Percentiles rank a stretch among this genome's conserved stretches.
phyloP scores from a whole-genome alignment of 2,329 filamentous ascomycete genomes.

The Zymoseptoria pseudotritici region DNA sequence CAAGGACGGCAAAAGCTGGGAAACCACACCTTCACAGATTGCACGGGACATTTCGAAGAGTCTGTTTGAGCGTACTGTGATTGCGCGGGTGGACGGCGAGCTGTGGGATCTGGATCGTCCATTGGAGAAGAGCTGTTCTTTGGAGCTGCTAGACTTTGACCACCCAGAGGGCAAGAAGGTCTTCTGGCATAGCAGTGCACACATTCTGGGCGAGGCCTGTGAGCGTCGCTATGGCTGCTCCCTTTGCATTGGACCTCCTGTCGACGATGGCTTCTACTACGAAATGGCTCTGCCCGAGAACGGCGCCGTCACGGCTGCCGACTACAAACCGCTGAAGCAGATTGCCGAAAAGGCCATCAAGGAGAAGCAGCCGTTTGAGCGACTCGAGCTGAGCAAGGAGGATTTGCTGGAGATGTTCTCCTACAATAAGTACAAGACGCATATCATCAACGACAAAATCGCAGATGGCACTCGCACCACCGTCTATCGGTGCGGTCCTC shows the following conservation, averaged over 20 bases:
- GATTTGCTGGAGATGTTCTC: slow-evolving; percentile 92
- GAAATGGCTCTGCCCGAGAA: slow-evolving; percentile 81
- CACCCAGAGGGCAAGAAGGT: slow-evolving; percentile 74
- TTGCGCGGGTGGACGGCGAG: slow-evolving; percentile 75
- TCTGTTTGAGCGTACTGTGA: slow-evolving; percentile 75
- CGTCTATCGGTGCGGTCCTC: slow-evolving; percentile 85
- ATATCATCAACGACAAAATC: slow-evolving; percentile 92
- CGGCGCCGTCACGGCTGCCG: slow-evolving; percentile 61
- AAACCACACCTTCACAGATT: slow-evolving; percentile 78
- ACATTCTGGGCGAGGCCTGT: slow-evolving; percentile 89
- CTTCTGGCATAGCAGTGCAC: slow-evolving; percentile 96
- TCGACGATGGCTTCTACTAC: slow-evolving; percentile 91
- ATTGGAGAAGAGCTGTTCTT: slow-evolving; percentile 75
- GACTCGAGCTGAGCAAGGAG: slow-evolving; percentile 80
- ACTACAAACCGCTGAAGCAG: slow-evolving; percentile 79
- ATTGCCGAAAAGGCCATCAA: slow-evolving; percentile 81
- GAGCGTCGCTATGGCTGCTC: slow-evolving; percentile 87
- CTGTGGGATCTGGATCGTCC: slow-evolving; percentile 92
- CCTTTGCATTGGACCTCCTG: slow-evolving; percentile 87
- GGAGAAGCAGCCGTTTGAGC: slow-evolving; percentile 92
- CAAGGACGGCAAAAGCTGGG: slow-evolving; percentile 73
- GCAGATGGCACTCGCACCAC: slow-evolving; percentile 83
- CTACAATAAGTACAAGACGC: slow-evolving; percentile 97
- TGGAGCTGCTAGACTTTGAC: slow-evolving; percentile 80
- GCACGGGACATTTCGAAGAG: slow-evolving; percentile 76